These are phyloP conservation scores for Anaeramoeba flamelloides DNA, from an alignment of 78 protist genomes.

Conservation along the genomic window DNA sequence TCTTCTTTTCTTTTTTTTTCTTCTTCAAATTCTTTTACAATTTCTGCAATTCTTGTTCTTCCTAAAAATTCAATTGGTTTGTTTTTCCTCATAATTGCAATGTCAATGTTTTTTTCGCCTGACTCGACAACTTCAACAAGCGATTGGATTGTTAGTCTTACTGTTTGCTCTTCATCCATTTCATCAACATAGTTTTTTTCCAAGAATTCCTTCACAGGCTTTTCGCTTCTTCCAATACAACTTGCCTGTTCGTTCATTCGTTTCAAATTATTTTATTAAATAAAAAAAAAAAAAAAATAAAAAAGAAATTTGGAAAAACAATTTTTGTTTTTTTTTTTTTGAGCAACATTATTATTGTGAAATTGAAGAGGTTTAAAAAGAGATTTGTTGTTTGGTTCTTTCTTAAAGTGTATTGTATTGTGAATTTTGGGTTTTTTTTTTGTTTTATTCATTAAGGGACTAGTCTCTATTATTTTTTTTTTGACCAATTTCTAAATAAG, in stretches of 20 bases:
- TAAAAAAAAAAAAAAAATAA: slow-evolving; percentile 3
- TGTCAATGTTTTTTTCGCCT: slow-evolving; percentile 78
- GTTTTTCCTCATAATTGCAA: slow-evolving; percentile 48
- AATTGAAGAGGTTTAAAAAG: no score
- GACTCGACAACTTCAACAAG: slow-evolving; percentile 93
- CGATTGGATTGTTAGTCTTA: slow-evolving; percentile 74
- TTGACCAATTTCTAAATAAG: no score
- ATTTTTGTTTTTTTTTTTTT: no score
- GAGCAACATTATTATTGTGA: no score
- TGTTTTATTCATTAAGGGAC: no score
- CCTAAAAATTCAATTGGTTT: slow-evolving; percentile 26
- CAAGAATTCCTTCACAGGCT: slow-evolving; percentile 78
- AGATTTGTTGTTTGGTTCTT: no score
- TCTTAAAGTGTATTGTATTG: no score
- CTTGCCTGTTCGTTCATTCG: slow-evolving; percentile 26
- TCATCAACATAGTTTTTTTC: no score
- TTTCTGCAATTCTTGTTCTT: slow-evolving; percentile 2
- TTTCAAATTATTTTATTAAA: neutral
- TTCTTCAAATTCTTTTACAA: no score
- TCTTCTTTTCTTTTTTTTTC: no score
- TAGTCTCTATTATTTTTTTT: no score
- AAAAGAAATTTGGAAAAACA: neutral
- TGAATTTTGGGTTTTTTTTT: no score
- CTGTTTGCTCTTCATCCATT: slow-evolving; percentile 55
- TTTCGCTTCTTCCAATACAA: slow-evolving; percentile 55